Evolutionary conservation across 768 basidiomycete species (phyloP).

Genomic region (Amanita phalloides): DNA sequence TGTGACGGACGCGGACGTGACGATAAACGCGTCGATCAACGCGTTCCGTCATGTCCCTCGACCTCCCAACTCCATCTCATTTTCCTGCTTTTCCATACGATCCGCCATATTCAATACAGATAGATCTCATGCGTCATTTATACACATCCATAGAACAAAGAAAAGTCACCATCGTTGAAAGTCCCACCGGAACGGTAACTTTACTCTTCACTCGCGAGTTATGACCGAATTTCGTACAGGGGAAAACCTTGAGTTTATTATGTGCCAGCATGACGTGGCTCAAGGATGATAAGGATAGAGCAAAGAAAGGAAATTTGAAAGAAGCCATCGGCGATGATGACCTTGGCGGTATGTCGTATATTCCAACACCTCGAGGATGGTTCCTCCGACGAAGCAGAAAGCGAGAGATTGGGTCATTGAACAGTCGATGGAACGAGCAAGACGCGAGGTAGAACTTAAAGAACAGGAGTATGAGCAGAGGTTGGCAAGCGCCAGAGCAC

Average conservation of each 20-base stretch:
- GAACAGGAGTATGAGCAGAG: conserved; percentile 55
- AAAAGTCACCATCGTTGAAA: conserved; percentile 77
- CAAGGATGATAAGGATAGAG: conserved; percentile 56
- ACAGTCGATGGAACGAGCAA: conserved; percentile 56
- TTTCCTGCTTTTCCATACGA: conserved; percentile 83
- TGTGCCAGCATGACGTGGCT: conserved; percentile 73
- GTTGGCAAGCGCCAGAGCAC: conserved; percentile 47
- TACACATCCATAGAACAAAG: conserved; percentile 68
- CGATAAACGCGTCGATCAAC: no score
- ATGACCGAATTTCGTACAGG: conserved; percentile 29
- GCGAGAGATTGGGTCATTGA: conserved; percentile 70
- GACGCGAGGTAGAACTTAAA: conserved; percentile 55
- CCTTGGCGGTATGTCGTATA: conserved; percentile 17
- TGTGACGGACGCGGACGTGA: no score
- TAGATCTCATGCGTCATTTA: conserved; percentile 79
- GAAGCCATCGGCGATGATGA: conserved; percentile 23
- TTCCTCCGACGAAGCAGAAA: conserved; percentile 12
- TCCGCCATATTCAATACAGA: conserved; percentile 77
- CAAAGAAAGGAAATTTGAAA: conserved; percentile 52
- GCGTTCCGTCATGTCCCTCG: conserved; percentile 12
- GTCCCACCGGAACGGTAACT: conserved; percentile 76
- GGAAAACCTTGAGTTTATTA: conserved; percentile 77
- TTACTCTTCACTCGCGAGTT: not conserved
- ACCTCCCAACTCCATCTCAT: conserved; percentile 48
- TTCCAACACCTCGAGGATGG: not conserved